Base-by-base conservation (phyloP, 306 rosid genomes). In the Adenanthera pavonina region DNA sequence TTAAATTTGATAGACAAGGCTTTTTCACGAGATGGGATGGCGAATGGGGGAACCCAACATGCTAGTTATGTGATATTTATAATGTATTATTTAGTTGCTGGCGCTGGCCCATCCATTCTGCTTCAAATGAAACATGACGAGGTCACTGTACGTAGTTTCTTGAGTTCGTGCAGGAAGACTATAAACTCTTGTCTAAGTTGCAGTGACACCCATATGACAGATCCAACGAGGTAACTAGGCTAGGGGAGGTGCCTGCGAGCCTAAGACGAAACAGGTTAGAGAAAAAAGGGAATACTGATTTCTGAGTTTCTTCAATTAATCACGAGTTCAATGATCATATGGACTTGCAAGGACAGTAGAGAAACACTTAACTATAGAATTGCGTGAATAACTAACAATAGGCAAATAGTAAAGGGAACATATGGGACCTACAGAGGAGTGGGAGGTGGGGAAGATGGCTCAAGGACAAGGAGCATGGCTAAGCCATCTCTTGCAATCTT, bases 381-480 rank as follows among this genome's bases (percentile, higher is more conserved):
- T 67, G 73, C 34, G 72, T 54, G 66, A 75, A 33, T 40, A 80
- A 56, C 57, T 19, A n/a, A 35, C 10, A 59, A 68, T 41, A 43
- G 52, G 30, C 2, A 60, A 43, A 68, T 68, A 17, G 43, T 25
- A 80, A 76, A 41, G n/a, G 83, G 54, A 72, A 77, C 83, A 80
- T 9, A 78, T 52, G 87, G 88, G 82, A 48, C 83, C 83, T 3
- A 84, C 76, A 80, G 38, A 38, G 81, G 85, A 74, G 76, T 81
- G 91, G 89, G 84, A 71, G 67, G 90, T 84, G 57, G 89, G 90
- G 89, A 81, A 81, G 41, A 46, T 43, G 70, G 73, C 16, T 72
- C 19, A 53, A 81, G 83, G 91, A 92, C 98, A 90, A 43, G 81
- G 77, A 84, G 89, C 92, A 88, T 89, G 98, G 97, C 86, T n/a